A percentile compares a stretch with the other conserved stretches of the same genome.
Evolutionary conservation across 768 basidiomycete species (phyloP).

Genomic region (Epithele typhae): DNA sequence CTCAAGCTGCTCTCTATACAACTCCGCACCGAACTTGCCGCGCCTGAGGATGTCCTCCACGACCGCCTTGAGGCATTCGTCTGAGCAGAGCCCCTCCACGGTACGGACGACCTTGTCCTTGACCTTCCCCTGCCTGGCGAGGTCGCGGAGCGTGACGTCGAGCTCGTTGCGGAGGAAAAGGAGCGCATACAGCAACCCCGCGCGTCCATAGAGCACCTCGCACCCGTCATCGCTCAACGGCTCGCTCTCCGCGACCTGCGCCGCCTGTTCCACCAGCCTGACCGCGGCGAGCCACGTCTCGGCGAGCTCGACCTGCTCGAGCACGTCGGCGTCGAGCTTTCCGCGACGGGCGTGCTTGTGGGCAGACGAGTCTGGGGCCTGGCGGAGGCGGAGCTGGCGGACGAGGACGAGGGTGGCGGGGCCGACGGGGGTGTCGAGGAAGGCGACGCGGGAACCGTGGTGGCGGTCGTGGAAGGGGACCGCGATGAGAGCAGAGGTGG

Average conservation of each 20-base stretch:
- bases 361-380: slow-evolving; percentile 5
- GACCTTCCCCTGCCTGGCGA: slow-evolving; percentile 4
- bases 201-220: slow-evolving; percentile 57
- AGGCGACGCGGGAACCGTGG: slow-evolving; percentile 16
- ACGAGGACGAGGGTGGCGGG: slow-evolving; percentile 24
- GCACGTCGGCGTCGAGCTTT: slow-evolving; percentile 6
- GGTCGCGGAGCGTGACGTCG: slow-evolving; percentile 14
- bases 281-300: slow-evolving; percentile 9
- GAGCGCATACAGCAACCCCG: slow-evolving; percentile 51
- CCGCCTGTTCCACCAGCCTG: slow-evolving; percentile 10
- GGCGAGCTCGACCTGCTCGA: slow-evolving; percentile 12
- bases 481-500: slow-evolving; percentile 6
- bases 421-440: slow-evolving; percentile 28
- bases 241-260: slow-evolving; percentile 10
- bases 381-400: slow-evolving; percentile 14
- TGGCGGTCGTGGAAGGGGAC: slow-evolving; percentile 8
- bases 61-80: slow-evolving; percentile 30
- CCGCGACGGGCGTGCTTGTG: slow-evolving; percentile 5
- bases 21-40: slow-evolving; percentile 36
- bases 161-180: slow-evolving; percentile 36
- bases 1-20: slow-evolving; percentile 28
- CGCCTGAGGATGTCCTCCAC: slow-evolving; percentile 44
- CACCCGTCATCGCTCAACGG: slow-evolving; percentile 42
- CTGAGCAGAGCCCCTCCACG: slow-evolving; percentile 27
- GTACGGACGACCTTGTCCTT: slow-evolving; percentile 12